phyloP scores from a whole-genome alignment of 345 rosid species.

The Dipteronia sinensis region DNA sequence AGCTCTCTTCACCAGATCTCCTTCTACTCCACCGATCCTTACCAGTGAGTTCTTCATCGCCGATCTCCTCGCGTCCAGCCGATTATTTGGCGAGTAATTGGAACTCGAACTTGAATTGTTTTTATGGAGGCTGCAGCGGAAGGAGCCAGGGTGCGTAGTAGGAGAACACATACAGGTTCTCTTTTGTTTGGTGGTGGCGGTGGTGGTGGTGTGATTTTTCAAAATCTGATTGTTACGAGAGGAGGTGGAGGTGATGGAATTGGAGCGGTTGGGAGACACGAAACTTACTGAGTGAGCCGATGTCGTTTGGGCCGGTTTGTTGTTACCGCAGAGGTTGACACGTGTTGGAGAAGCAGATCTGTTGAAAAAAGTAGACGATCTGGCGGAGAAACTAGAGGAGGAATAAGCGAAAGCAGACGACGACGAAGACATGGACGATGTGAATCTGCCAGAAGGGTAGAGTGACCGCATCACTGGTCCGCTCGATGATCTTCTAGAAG shows the following conservation, averaged over 20 bases:
- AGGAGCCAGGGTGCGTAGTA: slow-evolving; percentile 78
- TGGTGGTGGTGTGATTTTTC: slow-evolving; percentile 30
- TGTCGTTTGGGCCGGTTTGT: slow-evolving; percentile 15
- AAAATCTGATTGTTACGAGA: slow-evolving; percentile 30
- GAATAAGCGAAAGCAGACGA: slow-evolving; percentile 58
- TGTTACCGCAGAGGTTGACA: slow-evolving; percentile 34
- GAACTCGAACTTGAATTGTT: slow-evolving; percentile 12
- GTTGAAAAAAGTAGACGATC: slow-evolving; percentile 42
- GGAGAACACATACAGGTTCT: slow-evolving; percentile 73
- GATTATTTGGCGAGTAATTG: slow-evolving; percentile 43
- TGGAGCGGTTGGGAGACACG: slow-evolving; percentile 53
- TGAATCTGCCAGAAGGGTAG: slow-evolving; percentile 48
- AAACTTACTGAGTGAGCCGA: slow-evolving; percentile 42
- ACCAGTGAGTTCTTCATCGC: slow-evolving; percentile 81
- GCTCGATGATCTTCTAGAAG: slow-evolving; percentile 42
- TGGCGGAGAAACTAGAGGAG: slow-evolving; percentile 48
- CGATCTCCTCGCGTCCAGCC: slow-evolving; percentile 64
- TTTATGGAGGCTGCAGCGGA: slow-evolving; percentile 78
- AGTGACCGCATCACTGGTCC: slow-evolving; percentile 45
- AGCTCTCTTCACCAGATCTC: slow-evolving; percentile 60
- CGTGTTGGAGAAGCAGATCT: slow-evolving; percentile 61
- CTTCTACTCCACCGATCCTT: slow-evolving; percentile 69
- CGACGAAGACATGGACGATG: slow-evolving; percentile 30
- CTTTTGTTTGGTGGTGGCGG: slow-evolving; percentile 31
- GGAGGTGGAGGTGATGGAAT: slow-evolving; percentile 30